Percentiles rank a stretch among this genome's conserved stretches.
Conservation (phyloP, 2,329 filamentous ascomycete genomes). For the Coniella lustricola region DNA sequence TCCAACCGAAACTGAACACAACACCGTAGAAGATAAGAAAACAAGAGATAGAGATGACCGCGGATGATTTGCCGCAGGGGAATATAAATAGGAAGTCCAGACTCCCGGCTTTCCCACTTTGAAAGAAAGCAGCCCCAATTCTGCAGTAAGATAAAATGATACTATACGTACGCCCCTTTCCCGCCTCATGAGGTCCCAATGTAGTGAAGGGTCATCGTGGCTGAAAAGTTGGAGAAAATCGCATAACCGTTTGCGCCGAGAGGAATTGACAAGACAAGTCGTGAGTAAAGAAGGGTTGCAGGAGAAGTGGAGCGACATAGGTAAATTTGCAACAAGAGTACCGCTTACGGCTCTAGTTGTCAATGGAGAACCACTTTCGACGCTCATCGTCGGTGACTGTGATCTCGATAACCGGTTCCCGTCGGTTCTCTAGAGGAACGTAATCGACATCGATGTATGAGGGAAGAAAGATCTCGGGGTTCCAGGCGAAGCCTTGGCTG, state of each 20-base stretch:
- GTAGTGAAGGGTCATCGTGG: slow-evolving; percentile 3
- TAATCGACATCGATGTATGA: slow-evolving; percentile 72
- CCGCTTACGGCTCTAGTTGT: slow-evolving; percentile 20
- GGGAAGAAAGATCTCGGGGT: slow-evolving; percentile 77
- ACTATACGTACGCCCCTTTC: slow-evolving; percentile 3
- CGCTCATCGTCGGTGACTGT: slow-evolving; percentile 70
- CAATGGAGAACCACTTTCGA: slow-evolving; percentile 60
- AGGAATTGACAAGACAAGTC: slow-evolving; percentile 1
- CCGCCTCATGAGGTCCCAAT: not conserved
- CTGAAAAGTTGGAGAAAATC: not conserved
- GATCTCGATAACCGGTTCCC: slow-evolving; percentile 74
- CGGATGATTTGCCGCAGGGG: slow-evolving; percentile 2
- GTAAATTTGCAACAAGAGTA: not conserved
- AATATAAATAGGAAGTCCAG: slow-evolving; percentile 10
- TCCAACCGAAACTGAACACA: slow-evolving; percentile 5
- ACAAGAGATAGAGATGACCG: slow-evolving; percentile 3
- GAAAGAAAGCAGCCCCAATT: slow-evolving; percentile 6
- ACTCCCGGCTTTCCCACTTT: slow-evolving; percentile 7
- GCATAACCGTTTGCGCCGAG: slow-evolving; percentile 8
- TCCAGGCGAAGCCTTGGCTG: slow-evolving; percentile 77
- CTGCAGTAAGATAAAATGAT: slow-evolving; percentile 8
- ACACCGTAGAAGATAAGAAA: slow-evolving; percentile 1
- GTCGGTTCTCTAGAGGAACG: slow-evolving; percentile 65
- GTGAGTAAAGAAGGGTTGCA: slow-evolving; percentile 15
- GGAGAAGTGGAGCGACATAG: not conserved